Evolutionary conservation across 1,139 yeast species (phyloP).

Genomic region (Lipomyces yarrowii): DNA sequence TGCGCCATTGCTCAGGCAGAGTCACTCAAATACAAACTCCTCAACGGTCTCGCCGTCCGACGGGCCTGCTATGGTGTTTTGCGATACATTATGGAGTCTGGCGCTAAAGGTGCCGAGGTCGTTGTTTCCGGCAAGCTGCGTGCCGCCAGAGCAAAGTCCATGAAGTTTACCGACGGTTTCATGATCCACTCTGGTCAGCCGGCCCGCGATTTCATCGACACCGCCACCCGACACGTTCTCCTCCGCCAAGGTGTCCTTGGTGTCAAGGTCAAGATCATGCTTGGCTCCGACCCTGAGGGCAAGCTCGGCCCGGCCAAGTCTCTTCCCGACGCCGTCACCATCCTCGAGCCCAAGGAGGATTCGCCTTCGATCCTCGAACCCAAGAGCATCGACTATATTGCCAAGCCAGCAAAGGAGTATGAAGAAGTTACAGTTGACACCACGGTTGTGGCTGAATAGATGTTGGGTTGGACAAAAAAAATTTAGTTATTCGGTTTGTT

Average conservation of each 20-base stretch:
- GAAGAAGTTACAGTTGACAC: constrained; percentile 8
- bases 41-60: constrained; percentile 99
- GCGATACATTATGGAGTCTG: constrained; percentile 99
- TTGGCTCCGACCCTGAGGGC: constrained; percentile 89
- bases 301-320: constrained; percentile 82
- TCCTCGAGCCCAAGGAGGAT: constrained; percentile 97
- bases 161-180: constrained; percentile 99
- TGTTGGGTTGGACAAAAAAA: not conserved
- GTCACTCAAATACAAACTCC: constrained; percentile 96
- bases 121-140: constrained; percentile 99
- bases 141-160: constrained; percentile 99
- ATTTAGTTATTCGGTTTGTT: constrained; percentile 6
- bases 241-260: constrained; percentile 99
- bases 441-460: constrained; percentile 14
- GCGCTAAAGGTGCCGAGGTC: constrained; percentile 99
- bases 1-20: constrained; percentile 99
- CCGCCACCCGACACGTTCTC: constrained; percentile 99
- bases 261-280: constrained; percentile 99
- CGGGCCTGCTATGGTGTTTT: constrained; percentile 99
- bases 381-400: constrained; percentile 21
- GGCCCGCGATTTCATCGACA: constrained; percentile 96
- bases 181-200: constrained; percentile 99
- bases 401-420: constrained; percentile 14
- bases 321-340: constrained; percentile 95
- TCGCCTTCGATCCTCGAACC: constrained; percentile 78